Base-by-base conservation (phyloP, 2,329 filamentous ascomycete species). In the Monosporascus sp. region DNA sequence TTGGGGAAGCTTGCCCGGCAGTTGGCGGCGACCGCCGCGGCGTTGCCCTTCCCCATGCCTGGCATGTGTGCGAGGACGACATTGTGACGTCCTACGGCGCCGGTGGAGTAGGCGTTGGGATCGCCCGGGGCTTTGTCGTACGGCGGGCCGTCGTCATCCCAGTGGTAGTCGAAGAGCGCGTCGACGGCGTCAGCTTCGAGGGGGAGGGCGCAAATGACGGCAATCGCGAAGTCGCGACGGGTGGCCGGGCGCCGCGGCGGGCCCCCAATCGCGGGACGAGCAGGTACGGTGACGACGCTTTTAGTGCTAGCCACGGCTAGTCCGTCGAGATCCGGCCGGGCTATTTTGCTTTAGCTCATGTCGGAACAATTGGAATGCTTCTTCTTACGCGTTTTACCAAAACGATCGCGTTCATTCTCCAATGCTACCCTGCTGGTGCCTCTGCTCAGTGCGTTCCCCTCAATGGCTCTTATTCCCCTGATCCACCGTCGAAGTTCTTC, bases 131-230 rank as follows among this genome's bases (percentile, higher is more conserved):
- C 55, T 38, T 60, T 63, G 8, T 60, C 60, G 51, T 64, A 61
- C 24, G 37, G 45, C 2, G 49, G 41, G 20, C 54, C 56, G 17
- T 59, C 47, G 3, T 61, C 54, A 3, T 66, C 59, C 54, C 60
- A 68, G 51, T 56, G 50, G 24, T 59, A 44, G 47, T 68, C 65
- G 37, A 67, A 58, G 26, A 62, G 50, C 7, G 57, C 50, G 5
- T 49, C 31, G 11, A 63, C 53, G 6, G 65, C 65, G 41, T 65
- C 58, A 26, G 58, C 57, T 51, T 69, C 67, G 7, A 61, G 37
- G 3, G 55, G 49, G 17, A 70, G 55, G 2, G 68, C 68, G 43
- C 67, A 69, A 28, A 70, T 60, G 24, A 70, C 60, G 7, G 63
- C 68, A 20, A 69, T 60, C 22, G 60, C 56, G 48, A 68, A 68